Evolutionary conservation across 2,329 filamentous ascomycete species (phyloP), one percentile per base, ranked within the genome.

Genomic region (Fusarium agapanthi): DNA sequence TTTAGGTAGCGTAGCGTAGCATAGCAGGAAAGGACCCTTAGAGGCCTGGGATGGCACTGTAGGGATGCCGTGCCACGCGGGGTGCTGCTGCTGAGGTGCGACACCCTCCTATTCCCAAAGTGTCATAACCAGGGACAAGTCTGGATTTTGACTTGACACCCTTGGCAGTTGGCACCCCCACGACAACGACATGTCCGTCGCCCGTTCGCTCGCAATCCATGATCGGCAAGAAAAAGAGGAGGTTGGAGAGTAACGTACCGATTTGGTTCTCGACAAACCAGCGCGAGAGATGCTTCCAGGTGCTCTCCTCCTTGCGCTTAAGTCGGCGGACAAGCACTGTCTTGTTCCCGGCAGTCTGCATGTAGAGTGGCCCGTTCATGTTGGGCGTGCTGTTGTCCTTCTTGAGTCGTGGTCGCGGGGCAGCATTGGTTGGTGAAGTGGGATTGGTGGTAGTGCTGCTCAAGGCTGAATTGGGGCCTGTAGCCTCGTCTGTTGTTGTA

Each of bases 201-300:
- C 37, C 38, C 56, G 35, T 30, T 67, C 37, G 63, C 37, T 54
- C 57, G 28, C 45, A 41, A 68, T 54, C 37, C 47, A 62, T 40
- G 53, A 41, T 53, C 40, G 55, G 48, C 54, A 32, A 54, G 41
- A 40, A 64, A 64, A 62, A 50, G 59, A 60, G 60, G 65, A 62
- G 60, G 61, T 34, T 67, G 48, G 64, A 58, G 18, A 15, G 48
- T 44, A 83, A 83, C 89, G 67, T 90, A 95, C 93, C 92, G 77
- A 94, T 91, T 81, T 95, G 93, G 81, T 95, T 93, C 78, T 93
- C 86, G 75, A 94, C 89, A 80, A 95, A 88, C 90, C 92, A 93
- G 78, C 87, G 86, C 69, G 89, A 88, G 50, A 93, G 81, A 68
- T 87, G 86, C 78, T 88, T 90, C 81, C 88, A 83, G 44, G 89